Percentiles rank a stretch among this genome's conserved stretches.
These are phyloP conservation scores for Saccharomycopsis babjevae DNA, from an alignment of 805 yeast genomes.

Conservation along the genomic window DNA sequence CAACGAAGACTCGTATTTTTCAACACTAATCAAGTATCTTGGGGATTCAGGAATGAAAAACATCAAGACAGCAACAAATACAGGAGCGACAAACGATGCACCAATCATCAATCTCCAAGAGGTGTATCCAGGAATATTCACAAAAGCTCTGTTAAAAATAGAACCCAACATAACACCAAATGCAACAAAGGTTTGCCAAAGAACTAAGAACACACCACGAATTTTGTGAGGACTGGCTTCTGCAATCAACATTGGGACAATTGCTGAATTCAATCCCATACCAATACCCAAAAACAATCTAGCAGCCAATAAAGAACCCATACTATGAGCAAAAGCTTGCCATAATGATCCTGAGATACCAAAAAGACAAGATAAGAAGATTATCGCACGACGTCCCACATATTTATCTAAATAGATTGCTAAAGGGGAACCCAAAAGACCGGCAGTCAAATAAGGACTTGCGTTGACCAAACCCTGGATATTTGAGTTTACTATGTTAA, in stretches of 20 bases:
- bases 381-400: slow-evolving; percentile 51
- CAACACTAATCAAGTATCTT: slow-evolving; percentile 53
- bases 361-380: slow-evolving; percentile 46
- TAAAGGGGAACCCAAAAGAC: slow-evolving; percentile 46
- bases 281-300: slow-evolving; percentile 56
- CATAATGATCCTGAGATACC: slow-evolving; percentile 53
- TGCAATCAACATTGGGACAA: slow-evolving; percentile 58
- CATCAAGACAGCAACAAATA: slow-evolving; percentile 40
- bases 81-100: slow-evolving; percentile 49
- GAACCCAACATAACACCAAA: slow-evolving; percentile 63
- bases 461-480: slow-evolving; percentile 53
- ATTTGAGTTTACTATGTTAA: slow-evolving; percentile 33
- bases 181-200: slow-evolving; percentile 68
- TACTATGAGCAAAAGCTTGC: slow-evolving; percentile 51
- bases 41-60: slow-evolving; percentile 60
- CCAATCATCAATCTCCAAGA: slow-evolving; percentile 63
- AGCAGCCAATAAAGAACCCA: slow-evolving; percentile 53
- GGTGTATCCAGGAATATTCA: slow-evolving; percentile 33
- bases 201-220: slow-evolving; percentile 58
- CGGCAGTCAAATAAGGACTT: slow-evolving; percentile 55
- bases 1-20: slow-evolving; percentile 38
- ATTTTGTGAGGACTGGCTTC: slow-evolving; percentile 47
- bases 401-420: slow-evolving; percentile 41
- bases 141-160: slow-evolving; percentile 47
- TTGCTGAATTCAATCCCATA: slow-evolving; percentile 55